A percentile compares a stretch with the other conserved stretches of the same genome.
Conservation (phyloP, 805 yeast genomes). For the Zygotorulaspora sp. region DNA sequence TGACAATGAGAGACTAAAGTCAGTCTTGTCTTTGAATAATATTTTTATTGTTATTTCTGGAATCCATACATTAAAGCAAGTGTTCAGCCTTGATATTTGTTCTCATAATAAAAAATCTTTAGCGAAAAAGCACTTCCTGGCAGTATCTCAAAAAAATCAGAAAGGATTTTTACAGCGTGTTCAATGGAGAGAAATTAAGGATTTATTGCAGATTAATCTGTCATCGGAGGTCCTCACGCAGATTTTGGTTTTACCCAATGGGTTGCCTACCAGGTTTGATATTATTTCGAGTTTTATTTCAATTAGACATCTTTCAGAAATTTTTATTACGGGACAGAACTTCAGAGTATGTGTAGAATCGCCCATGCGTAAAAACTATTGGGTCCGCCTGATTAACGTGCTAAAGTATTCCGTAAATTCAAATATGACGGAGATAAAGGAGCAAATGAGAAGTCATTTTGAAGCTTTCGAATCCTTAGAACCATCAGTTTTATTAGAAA, state of each 20-base stretch:
- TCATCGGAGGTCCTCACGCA: conserved; percentile 24
- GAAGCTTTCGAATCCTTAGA: conserved; percentile 14
- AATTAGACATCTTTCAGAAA: conserved; percentile 20
- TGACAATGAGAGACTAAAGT: conserved; percentile 29
- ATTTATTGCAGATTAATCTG: conserved; percentile 23
- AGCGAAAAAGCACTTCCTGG: conserved; percentile 27
- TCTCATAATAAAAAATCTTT: conserved; percentile 23
- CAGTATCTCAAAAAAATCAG: conserved; percentile 18
- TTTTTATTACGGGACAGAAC: conserved; percentile 31
- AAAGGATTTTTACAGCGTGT: conserved; percentile 15
- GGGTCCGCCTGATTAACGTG: conserved; percentile 47
- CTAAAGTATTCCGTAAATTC: conserved; percentile 33
- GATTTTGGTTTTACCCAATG: conserved; percentile 42
- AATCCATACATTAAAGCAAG: conserved; percentile 42
- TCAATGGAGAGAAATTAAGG: conserved; percentile 22
- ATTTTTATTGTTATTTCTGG: conserved; percentile 46
- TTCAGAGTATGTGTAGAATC: conserved; percentile 49
- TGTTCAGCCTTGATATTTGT: conserved; percentile 32
- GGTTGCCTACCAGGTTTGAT: conserved; percentile 48
- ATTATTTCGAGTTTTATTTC: conserved; percentile 28
- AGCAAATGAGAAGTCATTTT: conserved; percentile 17
- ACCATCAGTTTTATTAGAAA: conserved; percentile 39
- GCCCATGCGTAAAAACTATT: conserved; percentile 42
- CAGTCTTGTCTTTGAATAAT: conserved; percentile 39
- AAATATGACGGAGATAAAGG: conserved; percentile 32